Conservation (phyloP, 1,284 basidiomycete species). For the Microbotryum scabiosae region DNA sequence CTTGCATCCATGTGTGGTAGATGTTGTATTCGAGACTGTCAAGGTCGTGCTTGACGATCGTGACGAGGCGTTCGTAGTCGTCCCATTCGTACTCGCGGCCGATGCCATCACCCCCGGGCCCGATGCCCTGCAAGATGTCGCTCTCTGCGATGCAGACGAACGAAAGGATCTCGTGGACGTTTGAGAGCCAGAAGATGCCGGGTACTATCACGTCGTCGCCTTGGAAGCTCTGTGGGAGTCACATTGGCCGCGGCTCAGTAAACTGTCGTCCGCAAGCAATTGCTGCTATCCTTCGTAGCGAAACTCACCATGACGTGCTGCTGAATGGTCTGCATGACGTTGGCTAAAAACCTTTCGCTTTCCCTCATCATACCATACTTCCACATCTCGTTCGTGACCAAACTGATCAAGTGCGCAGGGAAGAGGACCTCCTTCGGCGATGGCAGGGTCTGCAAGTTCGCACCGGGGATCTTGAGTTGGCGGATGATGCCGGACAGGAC, state of each 20-base stretch:
- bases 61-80: constrained; percentile 91
- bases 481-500: constrained; percentile 83
- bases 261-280: neutral
- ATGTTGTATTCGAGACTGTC: constrained; percentile 99
- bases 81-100: constrained; percentile 93
- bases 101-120: constrained; percentile 78
- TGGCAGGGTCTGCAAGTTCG: constrained; percentile 82
- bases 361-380: constrained; percentile 95
- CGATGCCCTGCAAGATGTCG: constrained; percentile 96
- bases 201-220: constrained; percentile 93
- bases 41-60: constrained; percentile 96
- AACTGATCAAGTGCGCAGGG: constrained; percentile 96
- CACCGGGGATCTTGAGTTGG: constrained; percentile 85
- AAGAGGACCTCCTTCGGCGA: constrained; percentile 96
- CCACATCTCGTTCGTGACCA: constrained; percentile 99
- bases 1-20: constrained; percentile 99
- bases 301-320: constrained; percentile 86
- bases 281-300: no score
- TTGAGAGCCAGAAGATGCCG: constrained; percentile 98
- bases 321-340: constrained; percentile 98
- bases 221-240: constrained; percentile 51
- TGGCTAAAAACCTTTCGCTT: constrained; percentile 95
- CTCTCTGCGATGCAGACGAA: constrained; percentile 98
- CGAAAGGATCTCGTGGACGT: constrained; percentile 99
- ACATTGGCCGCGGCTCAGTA: constrained; percentile 1